These are phyloP conservation scores for Neobulgaria alba DNA, from an alignment of 2,329 filamentous ascomycete genomes.

Conservation along the genomic window DNA sequence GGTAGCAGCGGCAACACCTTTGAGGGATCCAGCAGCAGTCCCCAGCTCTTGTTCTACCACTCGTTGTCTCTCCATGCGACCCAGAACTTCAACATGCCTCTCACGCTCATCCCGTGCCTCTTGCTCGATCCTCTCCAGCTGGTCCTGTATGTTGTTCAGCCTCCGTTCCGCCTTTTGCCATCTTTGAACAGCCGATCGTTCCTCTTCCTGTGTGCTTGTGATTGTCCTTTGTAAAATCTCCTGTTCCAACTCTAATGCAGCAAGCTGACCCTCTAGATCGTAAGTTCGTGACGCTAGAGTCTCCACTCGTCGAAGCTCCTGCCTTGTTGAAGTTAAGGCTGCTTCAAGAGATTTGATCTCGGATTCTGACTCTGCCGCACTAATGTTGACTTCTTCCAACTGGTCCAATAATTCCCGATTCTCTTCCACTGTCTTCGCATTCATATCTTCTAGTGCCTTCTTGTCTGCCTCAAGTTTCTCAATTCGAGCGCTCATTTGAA, in stretches of 20 bases:
- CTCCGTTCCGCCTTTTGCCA: constrained; percentile 81
- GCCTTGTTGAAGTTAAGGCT: constrained; percentile 67
- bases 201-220: constrained; percentile 60
- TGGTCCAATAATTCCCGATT: constrained; percentile 76
- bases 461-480: constrained; percentile 69
- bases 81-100: constrained; percentile 71
- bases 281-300: constrained; percentile 65
- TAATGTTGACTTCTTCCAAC: constrained; percentile 73
- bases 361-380: constrained; percentile 70
- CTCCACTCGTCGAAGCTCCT: constrained; percentile 67
- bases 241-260: constrained; percentile 74
- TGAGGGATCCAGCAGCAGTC: constrained; percentile 69
- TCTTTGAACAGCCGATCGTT: constrained; percentile 67
- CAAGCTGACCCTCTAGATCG: constrained; percentile 72
- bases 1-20: constrained; percentile 61
- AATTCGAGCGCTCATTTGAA: constrained; percentile 63
- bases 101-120: constrained; percentile 75
- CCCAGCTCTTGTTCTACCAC: constrained; percentile 75
- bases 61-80: constrained; percentile 75
- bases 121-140: constrained; percentile 80
- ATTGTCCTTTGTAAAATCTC: constrained; percentile 61
- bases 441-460: constrained; percentile 63
- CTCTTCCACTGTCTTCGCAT: constrained; percentile 71
- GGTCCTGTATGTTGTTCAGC: constrained; percentile 70
- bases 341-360: constrained; percentile 70